phyloP scores from a whole-genome alignment of 768 basidiomycete species.

The Leccinum obscurum region DNA sequence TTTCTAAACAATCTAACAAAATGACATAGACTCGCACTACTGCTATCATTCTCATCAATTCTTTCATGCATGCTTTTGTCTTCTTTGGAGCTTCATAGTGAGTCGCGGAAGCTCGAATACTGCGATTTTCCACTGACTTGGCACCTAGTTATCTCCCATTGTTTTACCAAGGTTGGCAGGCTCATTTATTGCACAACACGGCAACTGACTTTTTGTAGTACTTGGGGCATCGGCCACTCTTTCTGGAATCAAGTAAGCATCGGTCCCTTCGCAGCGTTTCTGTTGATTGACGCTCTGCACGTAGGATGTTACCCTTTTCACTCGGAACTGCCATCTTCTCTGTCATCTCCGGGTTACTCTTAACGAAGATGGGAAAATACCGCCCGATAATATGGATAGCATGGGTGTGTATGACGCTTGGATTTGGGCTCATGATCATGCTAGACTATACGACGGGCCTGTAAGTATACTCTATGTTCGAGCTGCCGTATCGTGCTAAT shows the following conservation, averaged over 20 bases:
- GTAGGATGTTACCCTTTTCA: conserved; percentile 75
- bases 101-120: conserved; percentile 1
- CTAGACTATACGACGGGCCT: conserved; percentile 53
- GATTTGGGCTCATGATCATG: conserved; percentile 75
- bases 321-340: conserved; percentile 57
- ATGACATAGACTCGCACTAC: conserved; percentile 70
- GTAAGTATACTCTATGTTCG: conserved; percentile 3
- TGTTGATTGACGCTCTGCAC: not conserved
- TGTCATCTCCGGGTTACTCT: conserved; percentile 53
- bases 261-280: not conserved
- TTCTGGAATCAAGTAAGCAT: conserved; percentile 60
- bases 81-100: conserved; percentile 52
- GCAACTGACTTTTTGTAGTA: conserved; percentile 32
- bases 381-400: conserved; percentile 62
- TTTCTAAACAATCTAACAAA: not conserved
- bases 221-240: conserved; percentile 73
- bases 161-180: conserved; percentile 58
- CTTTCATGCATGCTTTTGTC: conserved; percentile 61
- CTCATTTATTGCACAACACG: not conserved
- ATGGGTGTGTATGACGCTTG: conserved; percentile 57
- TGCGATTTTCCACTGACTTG: not conserved
- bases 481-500: conserved; percentile 6
- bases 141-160: conserved; percentile 59
- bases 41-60: conserved; percentile 52
- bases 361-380: conserved; percentile 60